Evolutionary conservation across 306 rosid species (phyloP), one percentile per base, ranked within the genome.

Genomic region (Ceratonia siliqua): DNA sequence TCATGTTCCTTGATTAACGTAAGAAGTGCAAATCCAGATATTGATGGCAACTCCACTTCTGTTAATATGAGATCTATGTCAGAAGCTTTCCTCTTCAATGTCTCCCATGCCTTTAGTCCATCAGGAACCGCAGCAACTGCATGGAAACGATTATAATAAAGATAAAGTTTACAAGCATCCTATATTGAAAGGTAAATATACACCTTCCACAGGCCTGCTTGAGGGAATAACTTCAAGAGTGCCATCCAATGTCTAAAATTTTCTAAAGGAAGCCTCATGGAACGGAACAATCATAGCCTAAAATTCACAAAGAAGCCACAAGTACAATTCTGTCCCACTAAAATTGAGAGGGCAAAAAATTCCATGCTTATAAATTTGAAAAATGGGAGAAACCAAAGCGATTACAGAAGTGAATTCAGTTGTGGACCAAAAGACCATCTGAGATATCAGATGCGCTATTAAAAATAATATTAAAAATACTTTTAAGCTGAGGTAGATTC

Each of bases 31-130:
- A 84, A 86, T 74, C 97, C 92, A 25, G 96, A 92, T 76, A 89
- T 86, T 35, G 87, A 74, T 14, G 97, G 97, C 83, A 92, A 74
- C 24, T 92, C 92, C 65, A 86, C 82, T 78, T 92, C 97, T 3
- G 97, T 89, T 57, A 92, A 75, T 65, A 89, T 81, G 39, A 89
- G 83, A 79, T 92, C 90, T 41, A 92, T 72, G 35, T 86, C 85
- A 27, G 56, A 61, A 62, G 88, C 85, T 64, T 85, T 85, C 76
- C 24, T 84, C 82, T 84, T 83, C 72, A 89, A 75, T 9, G 62
- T 82, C 82, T 92, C 90, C 96, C 97, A 92, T 28, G 97, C 97
- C 77, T 79, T 82, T 46, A 84, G 68, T 81, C 93, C 96, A 73
- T 92, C 88, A 17, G 90, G 9, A 76, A 86, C 97, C 5, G 90